Evolutionary conservation across 345 rosid genomes (phyloP), one percentile per base, ranked within the genome.

Genomic region (Melastoma malabathricum): DNA sequence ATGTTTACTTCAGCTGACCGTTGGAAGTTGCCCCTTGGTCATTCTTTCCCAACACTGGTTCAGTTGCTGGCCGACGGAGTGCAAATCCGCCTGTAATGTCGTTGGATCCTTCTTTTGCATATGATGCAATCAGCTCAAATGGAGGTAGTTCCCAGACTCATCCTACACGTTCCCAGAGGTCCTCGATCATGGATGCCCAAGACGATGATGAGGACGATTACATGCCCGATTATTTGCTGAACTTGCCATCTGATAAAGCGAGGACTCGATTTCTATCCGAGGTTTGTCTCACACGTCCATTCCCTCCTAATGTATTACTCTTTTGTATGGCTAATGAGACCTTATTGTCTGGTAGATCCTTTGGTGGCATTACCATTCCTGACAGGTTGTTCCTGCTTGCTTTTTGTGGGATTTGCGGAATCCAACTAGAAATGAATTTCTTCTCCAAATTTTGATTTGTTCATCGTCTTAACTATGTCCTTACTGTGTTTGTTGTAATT

Each of bases 11-110:
- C 79, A 43, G 59, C 75, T 47, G 59, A 64, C 56, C 59, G 52
- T 45, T 81, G 3, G 95, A 85, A 55, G 59, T 74, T 58, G 61
- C 79, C 64, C 78, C 87, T 41, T 75, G 94, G 90, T 74, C 89
- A 60, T 66, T 84, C 58, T 82, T 80, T 72, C 88, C 86, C 43
- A 60, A 68, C 18, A 43, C 67, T 50, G 84, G 74, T 55, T 60
- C 81, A 41, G 92, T 72, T 41, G 55, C 79, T 65, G 79, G 74
- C 48, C 72, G 73, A 52, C 87, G 59, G 48, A 69, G 75, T 67
- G 75, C 69, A 45, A 70, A 72, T 65, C 71, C 72, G 52, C 71
- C 81, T 3, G 61, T 74, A 18, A 46, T 72, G 31, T 61, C 89
- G 39, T 65, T 84, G 25, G 84, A 76, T 49, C 72, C 84, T 67